Base-by-base conservation (phyloP, 768 basidiomycete genomes). In the Termitomyces eurrhizus region DNA sequence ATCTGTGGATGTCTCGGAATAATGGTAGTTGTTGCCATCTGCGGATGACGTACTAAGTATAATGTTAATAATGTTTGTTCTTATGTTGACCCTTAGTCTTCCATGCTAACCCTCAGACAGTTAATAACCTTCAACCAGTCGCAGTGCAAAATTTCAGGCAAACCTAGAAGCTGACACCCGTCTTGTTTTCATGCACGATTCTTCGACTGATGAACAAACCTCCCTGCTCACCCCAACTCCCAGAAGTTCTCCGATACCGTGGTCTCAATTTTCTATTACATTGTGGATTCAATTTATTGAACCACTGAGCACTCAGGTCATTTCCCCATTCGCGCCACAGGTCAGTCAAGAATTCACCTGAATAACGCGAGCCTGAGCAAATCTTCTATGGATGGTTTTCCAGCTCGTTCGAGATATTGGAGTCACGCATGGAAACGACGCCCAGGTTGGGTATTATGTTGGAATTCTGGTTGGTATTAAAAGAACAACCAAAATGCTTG, bases 371-470 rank as follows among this genome's bases (percentile, higher is more conserved):
- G 4, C 18, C 1, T n/a, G 32, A 35, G 48, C n/a, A n/a, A 39
- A 21, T 57, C 18, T 11, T 39, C 1, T 12, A 13, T 33, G 11
- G 0, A 14, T 44, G 29, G 3, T 4, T n/a, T 13, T 33, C 7
- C 16, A 88, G 89, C 75, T 89, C 45, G 81, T 88, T 59, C 83
- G 86, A 29, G 85, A 85, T 66, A 77, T 88, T 56, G 89, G 86
- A 12, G 79, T 90, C 8, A 90, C 88, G 13, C 74, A 85, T 65
- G 90, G 89, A 35, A 82, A 90, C 67, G 88, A 91, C 68, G 81
- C 81, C 2, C 77, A 80, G 63, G 87, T 92, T 11, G 91, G 89
- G 48, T 87, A 89, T 69, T 93, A 92, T 74, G 88, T 90, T 57
- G 90, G 90, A 18, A 65, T 90, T 11, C 74, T 92, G 81, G 90